Base-by-base conservation (phyloP, 2,329 filamentous ascomycete species). In the Colletotrichum paranaense region DNA sequence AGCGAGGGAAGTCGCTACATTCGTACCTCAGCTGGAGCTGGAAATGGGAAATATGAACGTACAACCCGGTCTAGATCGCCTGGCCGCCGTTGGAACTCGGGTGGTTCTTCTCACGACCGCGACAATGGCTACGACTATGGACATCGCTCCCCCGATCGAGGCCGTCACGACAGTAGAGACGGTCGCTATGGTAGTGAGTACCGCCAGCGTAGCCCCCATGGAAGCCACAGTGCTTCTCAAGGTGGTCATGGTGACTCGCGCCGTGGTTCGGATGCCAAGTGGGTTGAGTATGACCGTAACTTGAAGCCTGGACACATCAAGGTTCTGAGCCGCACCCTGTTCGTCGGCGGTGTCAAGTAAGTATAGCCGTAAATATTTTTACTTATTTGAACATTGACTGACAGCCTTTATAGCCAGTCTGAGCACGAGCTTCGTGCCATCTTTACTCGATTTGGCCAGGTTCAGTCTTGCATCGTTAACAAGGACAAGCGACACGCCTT, bases 381-480 rank as follows among this genome's bases (percentile, higher is more conserved):
- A 66, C 72, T 52, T 71, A 42, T 38, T 5, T 26, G 67, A 30
- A 42, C 53, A 19, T 57, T 56, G 28, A 68, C 60, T 83, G 76
- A 84, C 77, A 76, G 74, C 80, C 71, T 22, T 73, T 64, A 32
- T 75, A 93, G 92, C 49, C 92, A 91, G 72, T 92, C 93, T 7
- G 96, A 99, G 83, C 86, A 89, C 71, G 95, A 98, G 81, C 88
- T 99, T 66, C 92, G 95, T 66, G 86, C 86, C 63, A 91, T 97
- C 57, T 99, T 99, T 82, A 88, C 87, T 79, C 91, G 91, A 58
- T 98, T 92, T 80, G 97, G 97, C 72, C 88, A 92, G 66, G 97
- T 99, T 4, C 97, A 99, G 83, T 98, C 96, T 1, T 98, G 96
- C 84, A 99, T 99, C 76, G 95, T 98, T 77, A 98, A 99, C 85